Base-by-base conservation (phyloP, 78 protist species). In the Dictyostelium firmibasis region DNA sequence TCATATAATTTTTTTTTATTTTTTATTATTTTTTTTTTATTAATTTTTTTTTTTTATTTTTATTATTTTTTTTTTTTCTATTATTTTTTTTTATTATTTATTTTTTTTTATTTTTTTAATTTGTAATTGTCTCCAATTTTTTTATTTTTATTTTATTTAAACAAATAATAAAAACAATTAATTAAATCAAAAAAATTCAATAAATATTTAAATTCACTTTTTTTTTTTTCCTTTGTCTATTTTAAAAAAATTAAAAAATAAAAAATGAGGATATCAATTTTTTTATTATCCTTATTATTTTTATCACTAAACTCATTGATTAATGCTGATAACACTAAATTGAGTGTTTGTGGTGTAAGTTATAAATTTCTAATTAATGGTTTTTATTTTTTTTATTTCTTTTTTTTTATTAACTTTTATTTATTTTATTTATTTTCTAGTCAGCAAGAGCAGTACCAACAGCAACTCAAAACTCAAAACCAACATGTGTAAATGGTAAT, bases 311-410 rank as follows among this genome's bases (percentile, higher is more conserved):
- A 67, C 11, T 29, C 20, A 27, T 62, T 9, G 33, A 67, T 57
- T 57, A 57, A 20, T 0, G 75, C 31, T 72, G 79, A 11, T 13
- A 31, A 33, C 36, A 27, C 79, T 31, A 72, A 72, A 57, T 35
- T 83, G 9, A 69, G 87, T 83, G 78, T 36, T 35, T 83, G 87
- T 83, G 87, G 77, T 83, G 87, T 83, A 83, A 57, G 87, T 83
- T 16, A 23, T 7, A 27, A 27, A 38, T 38, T 38, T 38, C 4
- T 38, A 38, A 38, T 38, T 38, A 38, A 38, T 38, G n/a, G n/a
- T 38, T 4, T 36, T 60, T 6, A 14, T 78, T 9, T 33, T 36
- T 78, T 44, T 31, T 43, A 4, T 6, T 47, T 47, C 31, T 23
- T 43, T 1, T 23, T 23, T 20, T 18, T 60, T 60, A 60, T 60